A percentile compares a stretch with the other conserved stretches of the same genome.
These are phyloP conservation scores for Chloromonas sp. DNA, from an alignment of 163 green algal species.

Conservation along the genomic window DNA sequence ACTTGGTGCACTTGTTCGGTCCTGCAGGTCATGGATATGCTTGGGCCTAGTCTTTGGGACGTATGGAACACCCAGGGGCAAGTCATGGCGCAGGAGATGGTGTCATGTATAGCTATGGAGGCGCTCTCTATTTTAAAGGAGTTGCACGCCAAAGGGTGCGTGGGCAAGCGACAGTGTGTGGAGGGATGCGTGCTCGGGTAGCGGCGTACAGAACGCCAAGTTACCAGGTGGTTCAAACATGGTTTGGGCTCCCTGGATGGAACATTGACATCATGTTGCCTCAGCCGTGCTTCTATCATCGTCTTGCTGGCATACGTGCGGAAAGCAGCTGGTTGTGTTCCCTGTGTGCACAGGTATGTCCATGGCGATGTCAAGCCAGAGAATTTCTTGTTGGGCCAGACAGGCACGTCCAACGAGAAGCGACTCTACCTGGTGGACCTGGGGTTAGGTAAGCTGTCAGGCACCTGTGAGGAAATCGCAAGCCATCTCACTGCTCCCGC, in stretches of 20 bases:
- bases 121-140: conserved; percentile 95
- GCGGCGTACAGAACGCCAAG: too few relatives aligned
- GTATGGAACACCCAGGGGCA: conserved; percentile 94
- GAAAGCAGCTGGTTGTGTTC: too few relatives aligned
- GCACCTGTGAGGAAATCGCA: background rate
- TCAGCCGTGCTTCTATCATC: too few relatives aligned
- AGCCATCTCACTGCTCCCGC: background rate
- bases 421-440: conserved; percentile 97
- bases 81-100: conserved; percentile 97
- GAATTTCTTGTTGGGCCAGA: conserved; percentile 96
- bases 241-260: too few relatives aligned
- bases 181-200: too few relatives aligned
- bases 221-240: too few relatives aligned
- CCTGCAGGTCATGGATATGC: conserved; percentile 94
- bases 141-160: conserved; percentile 92
- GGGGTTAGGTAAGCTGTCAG: conserved; percentile 63
- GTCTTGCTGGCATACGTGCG: too few relatives aligned
- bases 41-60: conserved; percentile 97
- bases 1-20: background rate
- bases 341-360: conserved; percentile 73
- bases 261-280: too few relatives aligned
- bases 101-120: conserved; percentile 97
- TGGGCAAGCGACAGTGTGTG: too few relatives aligned
- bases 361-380: conserved; percentile 99
- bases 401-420: conserved; percentile 83